Conservation (phyloP, 139 green algal species). For the Volvox africanus region DNA sequence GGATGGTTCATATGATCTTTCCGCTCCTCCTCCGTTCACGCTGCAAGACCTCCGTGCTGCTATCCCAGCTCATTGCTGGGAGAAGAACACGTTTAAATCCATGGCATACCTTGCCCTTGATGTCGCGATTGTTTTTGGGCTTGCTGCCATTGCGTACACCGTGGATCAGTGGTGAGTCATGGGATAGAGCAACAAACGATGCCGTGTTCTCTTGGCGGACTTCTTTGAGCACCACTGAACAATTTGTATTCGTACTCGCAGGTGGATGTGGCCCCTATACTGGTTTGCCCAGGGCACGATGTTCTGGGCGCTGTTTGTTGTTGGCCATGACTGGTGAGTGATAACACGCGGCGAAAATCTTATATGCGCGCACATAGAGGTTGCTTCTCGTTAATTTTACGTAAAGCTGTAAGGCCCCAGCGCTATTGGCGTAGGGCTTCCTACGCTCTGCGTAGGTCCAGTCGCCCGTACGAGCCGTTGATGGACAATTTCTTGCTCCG, state of each 20-base stretch:
- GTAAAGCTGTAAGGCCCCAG: too few species aligned
- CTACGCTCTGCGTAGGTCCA: too few species aligned
- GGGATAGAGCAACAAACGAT: neutral
- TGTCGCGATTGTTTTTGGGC: conserved; percentile 85
- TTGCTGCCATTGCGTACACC: conserved; percentile 79
- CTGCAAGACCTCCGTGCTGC: conserved; percentile 86
- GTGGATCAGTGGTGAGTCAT: conserved; percentile 73
- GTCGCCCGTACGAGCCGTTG: too few species aligned
- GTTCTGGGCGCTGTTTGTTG: conserved; percentile 98
- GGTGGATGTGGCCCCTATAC: conserved; percentile 93
- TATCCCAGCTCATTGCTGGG: conserved; percentile 85
- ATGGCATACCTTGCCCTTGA: conserved; percentile 84
- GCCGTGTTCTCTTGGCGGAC: too few species aligned
- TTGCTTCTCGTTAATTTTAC: too few species aligned
- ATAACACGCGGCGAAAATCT: too few species aligned
- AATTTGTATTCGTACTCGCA: conserved; percentile 36
- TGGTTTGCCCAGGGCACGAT: conserved; percentile 97
- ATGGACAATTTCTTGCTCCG: too few species aligned
- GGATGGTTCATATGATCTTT: conserved; percentile 69
- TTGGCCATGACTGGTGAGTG: conserved; percentile 95
- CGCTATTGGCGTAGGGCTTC: too few species aligned
- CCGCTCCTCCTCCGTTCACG: conserved; percentile 84
- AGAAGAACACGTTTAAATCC: conserved; percentile 83
- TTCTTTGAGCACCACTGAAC: too few species aligned
- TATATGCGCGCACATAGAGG: too few species aligned